Evolutionary conservation across 805 yeast genomes (phyloP), one percentile per base, ranked within the genome.

Genomic region (Schwanniomyces occidentalis): DNA sequence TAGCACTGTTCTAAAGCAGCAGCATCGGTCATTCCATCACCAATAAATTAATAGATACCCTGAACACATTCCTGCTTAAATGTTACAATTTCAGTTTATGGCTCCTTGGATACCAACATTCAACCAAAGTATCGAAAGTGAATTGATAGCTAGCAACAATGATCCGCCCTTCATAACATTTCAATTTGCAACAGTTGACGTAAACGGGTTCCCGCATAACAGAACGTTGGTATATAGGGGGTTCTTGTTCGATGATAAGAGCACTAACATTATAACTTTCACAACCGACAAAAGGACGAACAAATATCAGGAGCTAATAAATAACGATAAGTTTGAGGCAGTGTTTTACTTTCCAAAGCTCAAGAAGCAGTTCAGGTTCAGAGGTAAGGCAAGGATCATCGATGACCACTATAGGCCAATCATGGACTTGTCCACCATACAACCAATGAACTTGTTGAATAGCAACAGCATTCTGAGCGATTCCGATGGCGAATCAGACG

Each of bases 61-160:
- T n/a, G n/a, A n/a, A n/a, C n/a, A 10, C 23, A 21, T 8, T 21
- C 23, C 10, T 21, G 10, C 8, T 21, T 24, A 16, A 15, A 60
- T 61, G 66, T 43, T 54, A 27, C 59, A 54, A 29, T 41, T 50
- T 29, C 61, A 58, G 30, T 54, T 48, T 38, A 61, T 54, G 73
- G 90, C 87, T 18, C 85, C 89, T 3, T 85, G 95, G 95, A 81
- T 79, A 48, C 86, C 91, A 7, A 52, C 74, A 8, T 80, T 85
- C 46, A 63, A 66, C 19, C 70, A 71, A 38, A 76, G 85, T 8
- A 51, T 79, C 15, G 67, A 71, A 15, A 62, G 73, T 21, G 81
- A 76, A 40, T 41, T 49, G 21, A 38, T 49, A 3, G 52, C 54
- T 23, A 47, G 37, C 21, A 51, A 51, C 17, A 40, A 51, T 33